Percentiles rank a stretch among this genome's conserved stretches.
Evolutionary conservation across 371 early-diverging fungal species (phyloP).

Genomic region (Dichotomocladium elegans): DNA sequence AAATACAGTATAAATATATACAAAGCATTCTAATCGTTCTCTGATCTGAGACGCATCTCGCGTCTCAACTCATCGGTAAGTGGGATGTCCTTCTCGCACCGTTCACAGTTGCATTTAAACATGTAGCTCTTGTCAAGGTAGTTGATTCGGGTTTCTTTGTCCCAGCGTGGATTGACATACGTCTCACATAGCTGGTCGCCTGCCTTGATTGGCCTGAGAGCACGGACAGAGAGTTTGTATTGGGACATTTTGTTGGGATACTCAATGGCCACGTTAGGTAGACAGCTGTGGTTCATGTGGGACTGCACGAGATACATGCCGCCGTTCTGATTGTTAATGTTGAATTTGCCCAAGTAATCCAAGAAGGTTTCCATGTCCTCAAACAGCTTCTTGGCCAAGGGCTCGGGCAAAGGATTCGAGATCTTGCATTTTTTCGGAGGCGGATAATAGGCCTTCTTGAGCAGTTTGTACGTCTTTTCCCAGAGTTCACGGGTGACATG

Average conservation of each 20-base stretch:
- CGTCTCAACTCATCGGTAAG: slow-evolving; percentile 45
- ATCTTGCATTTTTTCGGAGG: slow-evolving; percentile 50
- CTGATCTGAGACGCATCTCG: slow-evolving; percentile 37
- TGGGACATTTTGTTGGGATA: slow-evolving; percentile 42
- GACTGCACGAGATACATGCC: slow-evolving; percentile 64
- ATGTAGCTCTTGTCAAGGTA: slow-evolving; percentile 57
- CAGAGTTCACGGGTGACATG: slow-evolving; percentile 48
- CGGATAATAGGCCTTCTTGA: slow-evolving; percentile 47
- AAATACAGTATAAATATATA: no score
- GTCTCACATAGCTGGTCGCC: slow-evolving; percentile 61
- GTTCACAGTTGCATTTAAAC: slow-evolving; percentile 58
- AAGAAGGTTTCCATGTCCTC: slow-evolving; percentile 57
- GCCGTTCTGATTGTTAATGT: slow-evolving; percentile 68
- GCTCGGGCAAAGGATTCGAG: slow-evolving; percentile 49
- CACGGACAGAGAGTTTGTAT: slow-evolving; percentile 53
- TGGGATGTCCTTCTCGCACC: slow-evolving; percentile 49
- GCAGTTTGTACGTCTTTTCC: slow-evolving; percentile 44
- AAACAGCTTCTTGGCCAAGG: slow-evolving; percentile 40
- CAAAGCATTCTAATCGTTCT: slow-evolving; percentile 11
- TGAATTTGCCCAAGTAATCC: slow-evolving; percentile 60
- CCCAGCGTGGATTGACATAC: slow-evolving; percentile 64
- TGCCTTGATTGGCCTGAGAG: slow-evolving; percentile 52
- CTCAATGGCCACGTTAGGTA: slow-evolving; percentile 55
- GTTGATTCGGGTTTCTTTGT: slow-evolving; percentile 54
- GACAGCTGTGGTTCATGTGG: slow-evolving; percentile 57